Base-by-base conservation (phyloP, 805 yeast genomes). In the Ogataea polymorpha region DNA sequence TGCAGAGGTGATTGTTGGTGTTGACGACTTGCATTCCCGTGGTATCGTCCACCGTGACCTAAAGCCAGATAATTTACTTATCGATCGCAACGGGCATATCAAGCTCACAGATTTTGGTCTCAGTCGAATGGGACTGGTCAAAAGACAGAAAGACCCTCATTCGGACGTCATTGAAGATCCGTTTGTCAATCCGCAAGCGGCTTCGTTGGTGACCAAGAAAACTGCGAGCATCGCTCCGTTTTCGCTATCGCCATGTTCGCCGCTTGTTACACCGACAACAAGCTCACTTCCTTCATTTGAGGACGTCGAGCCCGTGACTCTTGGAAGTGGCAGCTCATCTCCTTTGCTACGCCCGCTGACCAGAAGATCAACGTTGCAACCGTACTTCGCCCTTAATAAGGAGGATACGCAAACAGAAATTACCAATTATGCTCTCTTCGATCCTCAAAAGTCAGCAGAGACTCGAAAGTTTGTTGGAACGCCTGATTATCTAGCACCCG, bases 401-500 rank as follows among this genome's bases (percentile, higher is more conserved):
- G 83, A 77, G 37, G 80, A 74, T 34, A 30, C 54, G 2, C 43
- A 32, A n/a, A 41, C 51, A 2, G 62, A 55, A 26, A 49, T 53
- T 4, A 56, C 70, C 1, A 70, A 71, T 42, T 74, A 74, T 46
- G 88, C 89, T 0, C 69, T 90, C 31, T 87, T 80, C 58, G 89
- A 89, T 59, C 95, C 96, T 1, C 44, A 47, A 6, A 43, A 49
- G 13, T 52, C 62, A 5, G 71, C 74, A 1, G 77, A 75, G 38
- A 67, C 72, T 18, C 76, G 80, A 52, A 76, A 74, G 46, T 90
- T 91, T 54, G 96, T 89, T 23, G 99, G 99, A 0, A 93, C 99
- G 0, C 99, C 99, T 0, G 99, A 93, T 60, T 93, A 93, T 62
- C 73, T 95, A 28, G 95, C 99, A 0, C 99, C 99, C 0, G 99